Evolutionary conservation across 2,329 filamentous ascomycete genomes (phyloP).

Genomic region (Pleomassaria siparia): DNA sequence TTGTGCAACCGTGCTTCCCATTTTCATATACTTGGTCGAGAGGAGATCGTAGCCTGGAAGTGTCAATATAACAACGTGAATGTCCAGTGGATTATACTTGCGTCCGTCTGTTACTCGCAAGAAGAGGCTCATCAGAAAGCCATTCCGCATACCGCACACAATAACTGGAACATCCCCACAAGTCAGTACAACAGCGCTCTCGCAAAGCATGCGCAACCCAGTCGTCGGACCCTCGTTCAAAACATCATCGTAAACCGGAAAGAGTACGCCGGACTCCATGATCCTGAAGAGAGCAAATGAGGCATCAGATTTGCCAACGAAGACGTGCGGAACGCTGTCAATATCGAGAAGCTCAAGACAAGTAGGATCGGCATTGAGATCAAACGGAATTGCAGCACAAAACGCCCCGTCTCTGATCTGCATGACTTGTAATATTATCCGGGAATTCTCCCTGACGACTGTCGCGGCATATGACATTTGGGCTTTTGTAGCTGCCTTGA

Average conservation of each 20-base stretch:
- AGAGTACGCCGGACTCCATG: constrained; percentile 1
- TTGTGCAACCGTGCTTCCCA: constrained; percentile 33
- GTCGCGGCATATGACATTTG: constrained; percentile 20
- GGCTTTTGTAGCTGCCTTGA: constrained; percentile 23
- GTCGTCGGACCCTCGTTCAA: background rate
- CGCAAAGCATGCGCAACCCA: constrained; percentile 23
- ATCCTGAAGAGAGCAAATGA: constrained; percentile 26
- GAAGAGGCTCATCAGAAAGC: constrained; percentile 23
- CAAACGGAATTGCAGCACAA: constrained; percentile 10
- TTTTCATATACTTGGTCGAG: constrained; percentile 8
- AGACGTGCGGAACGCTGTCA: constrained; percentile 18
- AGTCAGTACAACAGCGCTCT: constrained; percentile 29
- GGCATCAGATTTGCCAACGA: constrained; percentile 33
- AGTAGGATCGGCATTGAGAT: constrained; percentile 32
- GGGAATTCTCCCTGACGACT: constrained; percentile 19
- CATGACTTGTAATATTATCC: constrained; percentile 25
- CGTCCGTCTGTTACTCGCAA: background rate
- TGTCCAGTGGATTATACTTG: background rate
- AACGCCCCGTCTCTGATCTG: constrained; percentile 21
- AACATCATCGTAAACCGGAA: background rate
- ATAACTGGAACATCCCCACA: constrained; percentile 16
- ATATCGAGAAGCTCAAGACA: constrained; percentile 36
- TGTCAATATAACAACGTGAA: constrained; percentile 2
- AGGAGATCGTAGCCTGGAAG: background rate
- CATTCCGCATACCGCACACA: constrained; percentile 42